Evolutionary conservation across 2,329 filamentous ascomycete genomes (phyloP), one percentile per base, ranked within the genome.

Genomic region (Elsinoe batatas): DNA sequence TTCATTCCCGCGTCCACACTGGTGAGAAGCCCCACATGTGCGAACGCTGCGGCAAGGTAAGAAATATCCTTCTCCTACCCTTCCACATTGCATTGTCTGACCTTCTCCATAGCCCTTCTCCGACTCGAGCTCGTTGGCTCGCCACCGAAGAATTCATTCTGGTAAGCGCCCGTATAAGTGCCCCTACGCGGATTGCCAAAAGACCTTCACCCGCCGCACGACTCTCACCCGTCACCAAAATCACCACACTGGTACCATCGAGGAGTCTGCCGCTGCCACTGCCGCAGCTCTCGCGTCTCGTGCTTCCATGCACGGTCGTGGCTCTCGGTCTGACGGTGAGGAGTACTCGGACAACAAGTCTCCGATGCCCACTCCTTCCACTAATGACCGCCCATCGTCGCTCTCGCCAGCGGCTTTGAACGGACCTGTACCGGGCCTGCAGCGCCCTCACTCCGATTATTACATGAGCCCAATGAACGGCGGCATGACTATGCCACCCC

Each of bases 21-120:
- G 93, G 93, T 61, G 93, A 97, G 74, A 98, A 98, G 73, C 93
- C 93, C 51, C 93, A 98, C 66, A 91, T 93, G 83, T 98, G 93
- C 68, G 93, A 96, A 72, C 83, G 88, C 60, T 97, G 93, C 70
- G 88, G 89, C 69, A 97, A 97, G 84, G 91, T 95, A 77, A 65
- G 79, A 56, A 42, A 32, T 37, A 58, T 12, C 33, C 10, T 50
- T 43, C 47, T 53, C 22, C 33, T 64, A 33, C 13, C 5, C 40
- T 42, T 33, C 42, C 32, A 36, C n/a, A n/a, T n/a, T n/a, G n/a
- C n/a, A 17, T 56, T 35, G 20, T 30, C 50, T 42, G 20, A 50
- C 22, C 15, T 32, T 18, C 35, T 37, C 6, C 17, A 1, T 65
- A 95, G 91, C 89, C 89, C 10, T 98, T 98, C 67, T 95, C 91